A percentile compares a stretch with the other conserved stretches of the same genome.
Evolutionary conservation across 352 stramenopile genomes (phyloP).

Genomic region (Pythium phragmiticola): DNA sequence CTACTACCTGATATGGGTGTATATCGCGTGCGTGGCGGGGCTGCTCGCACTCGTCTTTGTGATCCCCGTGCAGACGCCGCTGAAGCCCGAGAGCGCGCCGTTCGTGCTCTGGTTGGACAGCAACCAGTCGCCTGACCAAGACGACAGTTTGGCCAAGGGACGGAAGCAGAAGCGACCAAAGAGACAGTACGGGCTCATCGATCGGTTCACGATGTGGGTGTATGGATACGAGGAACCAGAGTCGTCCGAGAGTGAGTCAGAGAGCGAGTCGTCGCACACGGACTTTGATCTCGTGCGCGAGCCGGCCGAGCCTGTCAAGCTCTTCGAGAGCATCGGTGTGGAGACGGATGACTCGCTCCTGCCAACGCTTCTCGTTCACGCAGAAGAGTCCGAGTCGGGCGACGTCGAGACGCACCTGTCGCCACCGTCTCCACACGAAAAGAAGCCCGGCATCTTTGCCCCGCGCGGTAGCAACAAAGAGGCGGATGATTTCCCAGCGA

Average conservation of each 20-base stretch:
- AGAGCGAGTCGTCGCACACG: conserved; percentile 26
- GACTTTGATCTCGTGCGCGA: conserved; percentile 24
- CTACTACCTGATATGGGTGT: conserved; percentile 35
- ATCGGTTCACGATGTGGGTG: conserved; percentile 24
- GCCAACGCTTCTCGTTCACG: not conserved
- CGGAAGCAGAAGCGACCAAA: conserved; percentile 15
- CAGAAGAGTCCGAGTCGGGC: not conserved
- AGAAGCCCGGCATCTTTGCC: conserved; percentile 25
- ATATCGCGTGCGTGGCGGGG: conserved; percentile 32
- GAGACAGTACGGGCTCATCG: conserved; percentile 10
- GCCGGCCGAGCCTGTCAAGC: conserved; percentile 21
- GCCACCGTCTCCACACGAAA: not conserved
- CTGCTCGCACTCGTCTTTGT: conserved; percentile 43
- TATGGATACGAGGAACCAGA: conserved; percentile 7
- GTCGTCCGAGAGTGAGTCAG: conserved; percentile 6
- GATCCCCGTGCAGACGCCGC: conserved; percentile 36
- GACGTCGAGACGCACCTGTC: not conserved
- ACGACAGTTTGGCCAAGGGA: not conserved
- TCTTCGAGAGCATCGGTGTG: conserved; percentile 51
- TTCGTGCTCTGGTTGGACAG: conserved; percentile 38
- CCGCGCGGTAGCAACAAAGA: not conserved
- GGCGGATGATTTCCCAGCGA: not conserved
- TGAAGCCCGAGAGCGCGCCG: conserved; percentile 23
- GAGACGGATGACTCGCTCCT: conserved; percentile 36
- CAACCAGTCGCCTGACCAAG: not conserved